Evolutionary conservation across 2,329 filamentous ascomycete genomes (phyloP).

Genomic region (Rugonectria rugulosa): DNA sequence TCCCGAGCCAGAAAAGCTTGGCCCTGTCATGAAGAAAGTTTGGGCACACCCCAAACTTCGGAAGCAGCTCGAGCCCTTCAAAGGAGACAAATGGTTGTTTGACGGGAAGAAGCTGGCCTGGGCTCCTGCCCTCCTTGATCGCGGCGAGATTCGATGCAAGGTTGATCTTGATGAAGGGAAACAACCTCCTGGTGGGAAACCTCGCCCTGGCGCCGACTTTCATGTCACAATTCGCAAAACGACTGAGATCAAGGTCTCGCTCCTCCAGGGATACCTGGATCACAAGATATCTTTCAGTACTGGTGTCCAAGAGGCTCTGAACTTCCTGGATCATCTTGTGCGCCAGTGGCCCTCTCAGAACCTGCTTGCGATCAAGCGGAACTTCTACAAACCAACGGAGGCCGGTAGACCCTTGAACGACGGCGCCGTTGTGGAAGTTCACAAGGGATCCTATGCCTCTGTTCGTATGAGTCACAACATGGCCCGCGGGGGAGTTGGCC

Average conservation of each 20-base stretch:
- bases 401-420: slow-evolving; percentile 63
- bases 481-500: slow-evolving; percentile 60
- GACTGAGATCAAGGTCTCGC: slow-evolving; percentile 71
- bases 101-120: slow-evolving; percentile 90
- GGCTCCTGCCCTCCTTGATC: slow-evolving; percentile 55
- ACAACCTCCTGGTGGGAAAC: slow-evolving; percentile 46
- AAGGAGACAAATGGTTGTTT: slow-evolving; percentile 67
- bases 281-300: slow-evolving; percentile 68
- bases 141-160: slow-evolving; percentile 60
- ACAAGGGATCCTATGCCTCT: slow-evolving; percentile 90
- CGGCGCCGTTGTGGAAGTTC: slow-evolving; percentile 69
- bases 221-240: slow-evolving; percentile 70
- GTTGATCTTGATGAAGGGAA: slow-evolving; percentile 79
- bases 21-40: slow-evolving; percentile 74
- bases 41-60: slow-evolving; percentile 74
- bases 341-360: slow-evolving; percentile 77
- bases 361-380: slow-evolving; percentile 78
- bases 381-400: slow-evolving; percentile 73
- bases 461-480: slow-evolving; percentile 73
- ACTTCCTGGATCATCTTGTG: slow-evolving; percentile 89
- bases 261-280: slow-evolving; percentile 71
- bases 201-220: slow-evolving; percentile 57
- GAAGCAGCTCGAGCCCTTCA: slow-evolving; percentile 56
- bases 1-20: slow-evolving; percentile 66
- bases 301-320: slow-evolving; percentile 79